Conservation (phyloP, 345 rosid species). For the Camelina neglecta region DNA sequence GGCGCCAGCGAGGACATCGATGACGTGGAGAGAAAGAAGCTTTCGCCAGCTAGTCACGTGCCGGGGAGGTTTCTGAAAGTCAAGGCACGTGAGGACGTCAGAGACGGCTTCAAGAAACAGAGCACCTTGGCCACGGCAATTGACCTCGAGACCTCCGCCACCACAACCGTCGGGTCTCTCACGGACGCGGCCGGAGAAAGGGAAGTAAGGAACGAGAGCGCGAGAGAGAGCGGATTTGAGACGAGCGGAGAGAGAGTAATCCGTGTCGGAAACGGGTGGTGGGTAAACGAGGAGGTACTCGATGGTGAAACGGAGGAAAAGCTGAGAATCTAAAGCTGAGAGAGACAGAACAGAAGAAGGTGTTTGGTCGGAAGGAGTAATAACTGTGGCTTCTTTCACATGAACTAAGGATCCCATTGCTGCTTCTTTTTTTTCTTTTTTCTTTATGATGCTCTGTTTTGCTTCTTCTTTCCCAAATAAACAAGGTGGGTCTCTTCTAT, state of each 20-base stretch:
- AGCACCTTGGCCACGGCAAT: slow-evolving; percentile 73
- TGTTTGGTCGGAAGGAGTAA: slow-evolving; percentile 70
- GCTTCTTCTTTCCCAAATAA: not conserved
- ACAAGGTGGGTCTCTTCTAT: slow-evolving; percentile 32
- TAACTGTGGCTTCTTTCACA: slow-evolving; percentile 58
- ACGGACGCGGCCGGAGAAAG: slow-evolving; percentile 82
- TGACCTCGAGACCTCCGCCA: slow-evolving; percentile 57
- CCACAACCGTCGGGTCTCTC: slow-evolving; percentile 43
- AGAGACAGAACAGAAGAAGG: slow-evolving; percentile 64
- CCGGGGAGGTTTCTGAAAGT: slow-evolving; percentile 62
- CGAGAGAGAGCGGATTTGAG: slow-evolving; percentile 66
- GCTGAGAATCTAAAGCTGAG: slow-evolving; percentile 89
- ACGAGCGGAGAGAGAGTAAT: slow-evolving; percentile 37
- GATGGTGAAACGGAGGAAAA: slow-evolving; percentile 80
- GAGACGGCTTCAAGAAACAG: slow-evolving; percentile 65
- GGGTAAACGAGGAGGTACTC: slow-evolving; percentile 73
- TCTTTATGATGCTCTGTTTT: slow-evolving; percentile 17
- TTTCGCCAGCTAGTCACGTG: slow-evolving; percentile 74
- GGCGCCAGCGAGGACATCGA: slow-evolving; percentile 74
- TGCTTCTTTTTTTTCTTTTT: slow-evolving; percentile 6
- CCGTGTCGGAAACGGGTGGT: slow-evolving; percentile 50
- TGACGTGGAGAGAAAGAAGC: slow-evolving; percentile 61
- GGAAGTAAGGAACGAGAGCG: slow-evolving; percentile 72
- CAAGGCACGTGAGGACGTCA: slow-evolving; percentile 46
- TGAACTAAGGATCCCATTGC: slow-evolving; percentile 56